Evolutionary conservation across 2,329 filamentous ascomycete species (phyloP).

Genomic region (Sphaceloma murrayae): DNA sequence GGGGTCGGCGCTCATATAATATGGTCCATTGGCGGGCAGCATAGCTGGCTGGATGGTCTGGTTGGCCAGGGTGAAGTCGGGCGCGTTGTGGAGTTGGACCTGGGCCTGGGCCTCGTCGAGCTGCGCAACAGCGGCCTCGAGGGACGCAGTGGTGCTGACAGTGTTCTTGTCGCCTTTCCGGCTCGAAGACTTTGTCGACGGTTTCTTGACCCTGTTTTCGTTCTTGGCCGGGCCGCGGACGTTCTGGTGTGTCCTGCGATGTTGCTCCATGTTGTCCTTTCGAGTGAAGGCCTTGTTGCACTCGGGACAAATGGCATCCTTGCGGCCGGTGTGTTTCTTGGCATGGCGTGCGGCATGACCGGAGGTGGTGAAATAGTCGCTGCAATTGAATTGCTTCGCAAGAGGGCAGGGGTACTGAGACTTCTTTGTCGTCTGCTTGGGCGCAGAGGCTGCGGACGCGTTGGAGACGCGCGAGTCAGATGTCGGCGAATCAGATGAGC

Average conservation of each 20-base stretch:
- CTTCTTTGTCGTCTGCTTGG: conserved; percentile 43
- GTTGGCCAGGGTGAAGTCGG: conserved; percentile 19
- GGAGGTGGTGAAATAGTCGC: conserved; percentile 74
- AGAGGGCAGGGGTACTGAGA: conserved; percentile 66
- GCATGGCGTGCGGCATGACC: conserved; percentile 77
- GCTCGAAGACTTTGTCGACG: conserved; percentile 28
- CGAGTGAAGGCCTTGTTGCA: conserved; percentile 75
- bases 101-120: conserved; percentile 24
- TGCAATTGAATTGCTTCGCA: conserved; percentile 60
- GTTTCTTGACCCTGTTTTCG: conserved; percentile 38
- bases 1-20: conserved; percentile 29
- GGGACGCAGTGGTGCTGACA: conserved; percentile 25
- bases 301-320: conserved; percentile 59
- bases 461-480: conserved; percentile 37
- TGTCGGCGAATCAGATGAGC: conserved; percentile 41
- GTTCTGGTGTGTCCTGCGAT: conserved; percentile 62
- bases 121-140: conserved; percentile 30
- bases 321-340: conserved; percentile 75
- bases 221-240: conserved; percentile 37
- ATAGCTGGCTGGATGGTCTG: conserved; percentile 21
- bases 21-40: conserved; percentile 24
- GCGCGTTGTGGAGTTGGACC: conserved; percentile 17
- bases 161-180: conserved; percentile 24
- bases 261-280: conserved; percentile 82
- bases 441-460: conserved; percentile 37